Conservation (phyloP, 805 yeast genomes). For the Cyberlindnera japonica region DNA sequence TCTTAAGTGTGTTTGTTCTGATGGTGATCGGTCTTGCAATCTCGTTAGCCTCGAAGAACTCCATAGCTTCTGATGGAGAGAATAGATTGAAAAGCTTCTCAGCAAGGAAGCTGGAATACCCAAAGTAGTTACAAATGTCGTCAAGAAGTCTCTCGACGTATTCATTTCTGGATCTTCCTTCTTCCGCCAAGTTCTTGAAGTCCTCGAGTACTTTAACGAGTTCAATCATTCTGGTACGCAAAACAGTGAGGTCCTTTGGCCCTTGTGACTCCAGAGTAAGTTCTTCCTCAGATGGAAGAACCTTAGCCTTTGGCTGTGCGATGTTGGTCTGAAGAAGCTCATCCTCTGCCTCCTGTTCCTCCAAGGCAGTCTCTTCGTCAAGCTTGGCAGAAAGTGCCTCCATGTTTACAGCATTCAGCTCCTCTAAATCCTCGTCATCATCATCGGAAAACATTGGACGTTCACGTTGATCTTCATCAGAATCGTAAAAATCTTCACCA, state of each 20-base stretch:
- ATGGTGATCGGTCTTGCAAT: constrained; percentile 94
- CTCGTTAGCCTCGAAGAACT: constrained; percentile 97
- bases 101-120: constrained; percentile 87
- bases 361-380: constrained; percentile 57
- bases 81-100: constrained; percentile 90
- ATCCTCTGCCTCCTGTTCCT: constrained; percentile 58
- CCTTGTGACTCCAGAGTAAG: constrained; percentile 43
- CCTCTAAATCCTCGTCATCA: constrained; percentile 64
- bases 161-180: constrained; percentile 81
- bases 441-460: constrained; percentile 28
- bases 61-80: constrained; percentile 94
- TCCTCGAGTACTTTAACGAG: constrained; percentile 91
- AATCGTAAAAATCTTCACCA: constrained; percentile 32
- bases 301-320: constrained; percentile 68
- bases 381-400: constrained; percentile 68
- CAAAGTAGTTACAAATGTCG: constrained; percentile 92
- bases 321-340: constrained; percentile 57
- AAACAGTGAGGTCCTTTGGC: constrained; percentile 73
- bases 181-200: constrained; percentile 77
- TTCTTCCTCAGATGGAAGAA: constrained; percentile 71
- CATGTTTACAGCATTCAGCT: constrained; percentile 79
- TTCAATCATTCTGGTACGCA: constrained; percentile 93
- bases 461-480: constrained; percentile 27
- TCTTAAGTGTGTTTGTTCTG: constrained; percentile 93
- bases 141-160: constrained; percentile 72